A percentile compares a stretch with the other conserved stretches of the same genome.
Evolutionary conservation across 148 eudicot species (phyloP).

Genomic region (Vaccinium vitisidaea): DNA sequence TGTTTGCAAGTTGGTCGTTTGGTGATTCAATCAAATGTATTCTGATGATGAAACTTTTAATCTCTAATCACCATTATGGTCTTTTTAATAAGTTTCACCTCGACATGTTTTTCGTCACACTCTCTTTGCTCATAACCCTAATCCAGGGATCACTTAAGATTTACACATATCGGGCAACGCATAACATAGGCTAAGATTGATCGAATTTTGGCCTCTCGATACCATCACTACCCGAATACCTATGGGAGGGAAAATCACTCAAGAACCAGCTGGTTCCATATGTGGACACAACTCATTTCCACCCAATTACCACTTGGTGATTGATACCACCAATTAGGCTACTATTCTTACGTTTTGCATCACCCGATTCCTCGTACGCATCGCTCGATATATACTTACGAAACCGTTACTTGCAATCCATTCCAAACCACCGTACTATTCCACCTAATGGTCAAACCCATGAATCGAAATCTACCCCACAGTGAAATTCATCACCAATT

Average conservation of each 20-base stretch:
- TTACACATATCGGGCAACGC: background rate
- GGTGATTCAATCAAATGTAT: background rate
- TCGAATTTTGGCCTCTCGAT: background rate
- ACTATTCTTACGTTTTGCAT: background rate
- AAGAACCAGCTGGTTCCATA: background rate
- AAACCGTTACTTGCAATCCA: background rate
- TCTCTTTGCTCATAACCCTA: background rate
- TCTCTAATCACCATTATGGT: background rate
- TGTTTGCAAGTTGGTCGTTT: background rate
- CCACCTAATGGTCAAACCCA: no score
- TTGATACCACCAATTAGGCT: no score
- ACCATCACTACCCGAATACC: background rate
- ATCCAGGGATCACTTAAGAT: background rate
- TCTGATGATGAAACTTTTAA: background rate
- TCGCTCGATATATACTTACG: background rate
- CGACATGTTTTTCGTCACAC: background rate
- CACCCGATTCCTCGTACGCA: background rate
- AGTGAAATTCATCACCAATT: background rate
- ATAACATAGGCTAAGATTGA: background rate
- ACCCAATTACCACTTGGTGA: no score
- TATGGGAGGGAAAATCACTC: background rate
- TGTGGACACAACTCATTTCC: no score
- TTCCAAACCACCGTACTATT: background rate
- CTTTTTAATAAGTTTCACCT: background rate
- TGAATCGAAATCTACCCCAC: no score